These are phyloP conservation scores for Remersonia thermophila DNA, from an alignment of 2,329 filamentous ascomycete species.

Conservation along the genomic window DNA sequence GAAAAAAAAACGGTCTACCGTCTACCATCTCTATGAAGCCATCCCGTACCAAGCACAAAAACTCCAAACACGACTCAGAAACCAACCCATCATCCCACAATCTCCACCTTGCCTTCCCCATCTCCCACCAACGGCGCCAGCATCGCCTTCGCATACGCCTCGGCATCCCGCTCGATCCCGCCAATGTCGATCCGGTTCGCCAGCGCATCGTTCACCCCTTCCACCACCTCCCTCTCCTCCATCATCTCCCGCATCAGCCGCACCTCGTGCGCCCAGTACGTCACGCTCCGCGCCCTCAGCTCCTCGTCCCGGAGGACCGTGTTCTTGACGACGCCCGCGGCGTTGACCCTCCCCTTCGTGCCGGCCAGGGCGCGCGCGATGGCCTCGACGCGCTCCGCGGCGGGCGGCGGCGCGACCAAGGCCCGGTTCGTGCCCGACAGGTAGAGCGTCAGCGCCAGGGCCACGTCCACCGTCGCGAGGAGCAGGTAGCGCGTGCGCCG, in stretches of 20 bases:
- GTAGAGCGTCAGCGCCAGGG: slow-evolving; percentile 56
- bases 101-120: slow-evolving; percentile 6
- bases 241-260: slow-evolving; percentile 60
- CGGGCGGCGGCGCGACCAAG: slow-evolving; percentile 49
- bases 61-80: too few species aligned
- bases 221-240: slow-evolving; percentile 65
- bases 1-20: too few species aligned
- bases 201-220: slow-evolving; percentile 57
- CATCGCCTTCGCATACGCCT: slow-evolving; percentile 42
- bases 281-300: slow-evolving; percentile 51
- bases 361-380: slow-evolving; percentile 44
- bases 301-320: slow-evolving; percentile 61
- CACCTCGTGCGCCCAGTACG: slow-evolving; percentile 74
- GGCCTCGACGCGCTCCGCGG: slow-evolving; percentile 54
- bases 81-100: slow-evolving; percentile 4
- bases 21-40: too few species aligned
- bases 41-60: too few species aligned
- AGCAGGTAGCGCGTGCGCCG: slow-evolving; percentile 49
- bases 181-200: slow-evolving; percentile 50
- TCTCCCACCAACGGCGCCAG: slow-evolving; percentile 18
- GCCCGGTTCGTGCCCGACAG: slow-evolving; percentile 69
- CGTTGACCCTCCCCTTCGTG: slow-evolving; percentile 55
- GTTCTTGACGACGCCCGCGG: slow-evolving; percentile 66
- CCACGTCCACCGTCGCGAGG: slow-evolving; percentile 52
- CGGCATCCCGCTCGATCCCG: slow-evolving; percentile 50